Base-by-base conservation (phyloP, 257 asterid species). In the Jaltomata sinuosa region DNA sequence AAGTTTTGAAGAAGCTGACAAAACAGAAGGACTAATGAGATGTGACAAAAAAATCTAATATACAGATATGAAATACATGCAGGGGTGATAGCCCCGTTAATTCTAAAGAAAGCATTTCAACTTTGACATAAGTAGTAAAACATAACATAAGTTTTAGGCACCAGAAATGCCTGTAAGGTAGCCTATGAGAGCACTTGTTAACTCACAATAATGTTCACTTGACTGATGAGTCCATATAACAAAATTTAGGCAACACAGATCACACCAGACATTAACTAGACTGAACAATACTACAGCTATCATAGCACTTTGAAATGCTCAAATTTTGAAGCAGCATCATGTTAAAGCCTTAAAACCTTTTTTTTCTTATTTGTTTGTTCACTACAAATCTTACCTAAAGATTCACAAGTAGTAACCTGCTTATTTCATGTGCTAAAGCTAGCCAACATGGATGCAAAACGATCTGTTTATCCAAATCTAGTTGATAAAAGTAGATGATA, bases 1-100 rank as follows among this genome's bases (percentile, higher is more conserved):
- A 83, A 91, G 87, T 95, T 94, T 91, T 93, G 98, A 89, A 97
- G 98, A 88, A 97, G 97, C 99, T 97, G 94, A 50, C 49, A 87
- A 36, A 81, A 81, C 89, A 54, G 72, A 64, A 85, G 42, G 59
- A 47, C 62, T 16, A 49, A 49, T 76, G 22, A 76, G 81, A 47
- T 27, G 12, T 49, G 81, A 49, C 2, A 6, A n/a, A 49, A 11
- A 18, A 27, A 25, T 76, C 12, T 16, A 76, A 76, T 76, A 76
- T 11, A 49, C 59, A 47, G 62, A 49, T 9, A 76, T 16, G 27
- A 76, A 76, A 27, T 76, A 27, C 42, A 47, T 49, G 61, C 61
- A 47, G 81, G 34, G 81, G 61, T 27, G n/a, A 49, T 36, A 76
- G 61, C 81, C 25, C 25, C 2, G 6, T 16, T 47, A 76, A 76